Evolutionary conservation across 768 basidiomycete genomes (phyloP).

Genomic region (Peribolospora kevripleyi): DNA sequence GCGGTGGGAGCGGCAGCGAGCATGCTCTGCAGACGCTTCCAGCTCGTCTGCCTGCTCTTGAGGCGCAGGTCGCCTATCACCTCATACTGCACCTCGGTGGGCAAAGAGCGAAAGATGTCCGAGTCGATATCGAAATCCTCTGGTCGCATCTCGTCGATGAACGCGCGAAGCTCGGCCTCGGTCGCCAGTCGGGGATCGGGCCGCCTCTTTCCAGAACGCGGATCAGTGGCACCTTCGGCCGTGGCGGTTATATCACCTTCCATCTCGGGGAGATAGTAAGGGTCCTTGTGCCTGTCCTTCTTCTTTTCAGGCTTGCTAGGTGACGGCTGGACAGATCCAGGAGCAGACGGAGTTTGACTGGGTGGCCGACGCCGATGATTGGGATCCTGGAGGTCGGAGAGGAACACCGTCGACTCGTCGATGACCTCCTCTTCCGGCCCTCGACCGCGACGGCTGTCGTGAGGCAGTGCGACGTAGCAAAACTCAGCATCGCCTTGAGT

Average conservation of each 20-base stretch:
- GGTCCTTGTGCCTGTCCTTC: slow-evolving; percentile 33
- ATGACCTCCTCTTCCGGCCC: slow-evolving; percentile 29
- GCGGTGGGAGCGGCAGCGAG: slow-evolving; percentile 49
- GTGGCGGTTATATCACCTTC: slow-evolving; percentile 32
- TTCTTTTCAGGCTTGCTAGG: slow-evolving; percentile 16
- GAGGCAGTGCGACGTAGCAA: slow-evolving; percentile 4
- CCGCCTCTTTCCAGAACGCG: slow-evolving; percentile 11
- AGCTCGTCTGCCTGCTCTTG: slow-evolving; percentile 82
- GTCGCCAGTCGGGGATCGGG: slow-evolving; percentile 88
- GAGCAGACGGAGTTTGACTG: slow-evolving; percentile 21
- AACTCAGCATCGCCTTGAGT: background rate
- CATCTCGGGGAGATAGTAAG: slow-evolving; percentile 72
- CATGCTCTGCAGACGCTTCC: slow-evolving; percentile 79
- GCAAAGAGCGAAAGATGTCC: slow-evolving; percentile 67
- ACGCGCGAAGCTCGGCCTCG: slow-evolving; percentile 71
- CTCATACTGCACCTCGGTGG: slow-evolving; percentile 93
- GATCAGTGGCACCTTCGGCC: slow-evolving; percentile 36
- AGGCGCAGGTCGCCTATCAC: slow-evolving; percentile 86
- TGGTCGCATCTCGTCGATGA: slow-evolving; percentile 88
- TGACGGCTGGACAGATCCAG: slow-evolving; percentile 19
- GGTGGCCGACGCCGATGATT: slow-evolving; percentile 32
- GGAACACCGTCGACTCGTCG: slow-evolving; percentile 53
- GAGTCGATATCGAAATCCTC: slow-evolving; percentile 85
- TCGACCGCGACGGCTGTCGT: slow-evolving; percentile 27
- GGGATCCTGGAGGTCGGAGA: slow-evolving; percentile 45